Evolutionary conservation across 2,329 filamentous ascomycete species (phyloP), one percentile per base, ranked within the genome.

Genomic region (Fusarium sp.): DNA sequence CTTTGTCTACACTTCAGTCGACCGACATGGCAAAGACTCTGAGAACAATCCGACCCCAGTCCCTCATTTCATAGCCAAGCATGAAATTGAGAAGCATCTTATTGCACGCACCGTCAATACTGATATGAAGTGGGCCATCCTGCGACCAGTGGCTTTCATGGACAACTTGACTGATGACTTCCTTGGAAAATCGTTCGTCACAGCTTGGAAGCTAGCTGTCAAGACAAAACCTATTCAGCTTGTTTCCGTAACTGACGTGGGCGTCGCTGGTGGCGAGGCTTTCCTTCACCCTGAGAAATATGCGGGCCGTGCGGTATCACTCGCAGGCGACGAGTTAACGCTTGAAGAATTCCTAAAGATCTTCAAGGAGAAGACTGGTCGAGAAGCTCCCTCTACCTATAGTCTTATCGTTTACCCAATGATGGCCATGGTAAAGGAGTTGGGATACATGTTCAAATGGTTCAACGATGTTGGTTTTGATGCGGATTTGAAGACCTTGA

Each of bases 1-100:
- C 74, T 88, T 91, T 70, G 84, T 91, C 58, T 91, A 90, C 77
- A 84, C 83, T 1, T 88, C 85, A 43, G 86, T 90, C 10, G 89
- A 91, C 62, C 87, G 89, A 27, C 85, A 86, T 47, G 87, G 88
- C 22, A 82, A 84, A 52, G 82, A 82, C 43, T 84, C 83, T 49
- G 78, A 82, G 51, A 80, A 83, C 15, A 83, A 83, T 67, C 82
- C 86, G 0, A 90, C 88, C 5, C 66, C 82, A 2, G 80, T 91
- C 40, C 87, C 87, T 0, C 88, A 91, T 75, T 91, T 91, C 76
- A 82, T 82, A 61, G 80, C 78, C 76, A 91, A 91, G 76, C 83
- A 87, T 72, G 76, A 84, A 34, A 88, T 91, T 70, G 90, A 91
- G 76, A 79, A 86, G 52, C 82, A 91, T 69, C 82, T 91, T n/a